These are phyloP conservation scores for Verticillium albo-atrum DNA, from an alignment of 2,329 filamentous ascomycete species.

Conservation along the genomic window DNA sequence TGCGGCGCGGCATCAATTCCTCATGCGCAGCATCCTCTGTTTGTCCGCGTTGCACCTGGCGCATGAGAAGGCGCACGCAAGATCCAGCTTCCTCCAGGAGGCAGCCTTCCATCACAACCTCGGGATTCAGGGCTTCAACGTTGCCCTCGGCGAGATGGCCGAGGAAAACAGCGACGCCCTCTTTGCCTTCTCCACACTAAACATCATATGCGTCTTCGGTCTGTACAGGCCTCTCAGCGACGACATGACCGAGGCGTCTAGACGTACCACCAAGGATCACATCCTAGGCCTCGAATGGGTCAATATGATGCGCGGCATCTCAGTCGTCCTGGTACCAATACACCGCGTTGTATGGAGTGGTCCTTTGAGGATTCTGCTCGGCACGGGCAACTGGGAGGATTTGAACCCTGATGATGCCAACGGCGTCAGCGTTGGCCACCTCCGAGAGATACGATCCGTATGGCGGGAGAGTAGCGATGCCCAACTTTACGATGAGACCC, in stretches of 20 bases:
- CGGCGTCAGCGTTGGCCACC: conserved; percentile 1
- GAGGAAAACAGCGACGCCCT: conserved; percentile 7
- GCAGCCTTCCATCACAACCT: conserved; percentile 8
- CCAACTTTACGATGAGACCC: conserved; percentile 8
- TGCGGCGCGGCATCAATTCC: conserved; percentile 9
- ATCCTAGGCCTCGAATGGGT: conserved; percentile 14
- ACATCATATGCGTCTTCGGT: conserved; percentile 9
- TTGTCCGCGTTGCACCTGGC: conserved; percentile 11
- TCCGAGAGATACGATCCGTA: conserved; percentile 1
- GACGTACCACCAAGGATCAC: conserved; percentile 4
- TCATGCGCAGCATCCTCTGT: conserved; percentile 9
- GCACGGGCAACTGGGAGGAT: conserved; percentile 14
- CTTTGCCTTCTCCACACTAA: conserved; percentile 9
- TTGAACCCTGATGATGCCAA: conserved; percentile 2
- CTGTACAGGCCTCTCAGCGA: neutral
- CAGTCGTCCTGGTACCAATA: conserved; percentile 8
- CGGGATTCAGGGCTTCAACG: conserved; percentile 5
- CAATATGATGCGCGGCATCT: conserved; percentile 14
- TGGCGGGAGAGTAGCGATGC: conserved; percentile 6
- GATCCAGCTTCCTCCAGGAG: neutral
- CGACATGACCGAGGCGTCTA: neutral
- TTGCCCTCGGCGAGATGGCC: conserved; percentile 1
- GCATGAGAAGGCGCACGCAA: neutral
- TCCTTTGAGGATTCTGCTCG: conserved; percentile 2
- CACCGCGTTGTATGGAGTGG: conserved; percentile 5